Base-by-base conservation (phyloP, 129 eudicot genomes). In the Chrysanthemum lavandulifolium region DNA sequence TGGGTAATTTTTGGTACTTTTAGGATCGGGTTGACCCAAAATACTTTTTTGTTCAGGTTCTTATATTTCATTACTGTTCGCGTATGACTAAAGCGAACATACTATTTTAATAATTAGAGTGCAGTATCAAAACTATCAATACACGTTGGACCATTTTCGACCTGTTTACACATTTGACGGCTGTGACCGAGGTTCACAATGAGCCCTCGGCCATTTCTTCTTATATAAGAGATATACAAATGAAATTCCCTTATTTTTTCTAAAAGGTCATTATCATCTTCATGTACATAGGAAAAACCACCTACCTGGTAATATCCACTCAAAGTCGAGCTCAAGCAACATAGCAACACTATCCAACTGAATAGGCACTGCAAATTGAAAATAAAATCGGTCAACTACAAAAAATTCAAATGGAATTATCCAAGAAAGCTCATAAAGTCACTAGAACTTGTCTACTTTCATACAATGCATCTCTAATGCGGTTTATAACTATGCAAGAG, bases 281-380 rank as follows among this genome's bases (percentile, higher is more conserved):
- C 21, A 29, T 15, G n/a, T 15, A 61, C 1, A 73, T 48, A 11
- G 13, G 31, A 45, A 61, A 61, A 65, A 16, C 65, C 61, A 53
- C 75, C 67, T 50, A 88, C 96, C 91, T 68, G 96, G 96, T 73
- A 88, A 72, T 53, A 88, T 86, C 91, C 85, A 86, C 74, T 83
- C 84, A 51, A 88, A 88, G 15, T 88, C 87, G 67, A 88, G 60
- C 65, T 83, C 85, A 65, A 83, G 86, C 71, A 88, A 77, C 83
- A 54, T 81, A 59, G 79, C 70, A 29, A 88, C 85, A 65, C 81
- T 88, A 29, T 76, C 73, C 81, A 86, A 64, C 69, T 88, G 96
- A 68, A 74, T 16, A 18, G 91, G 68, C 71, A 86, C 91, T 88
- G 84, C 70, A 72, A 49, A 76, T 65, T 54, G 45, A 51, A 58